These are phyloP conservation scores for Petunia hybrid DNA, from an alignment of 305 asterid species.

Conservation along the genomic window DNA sequence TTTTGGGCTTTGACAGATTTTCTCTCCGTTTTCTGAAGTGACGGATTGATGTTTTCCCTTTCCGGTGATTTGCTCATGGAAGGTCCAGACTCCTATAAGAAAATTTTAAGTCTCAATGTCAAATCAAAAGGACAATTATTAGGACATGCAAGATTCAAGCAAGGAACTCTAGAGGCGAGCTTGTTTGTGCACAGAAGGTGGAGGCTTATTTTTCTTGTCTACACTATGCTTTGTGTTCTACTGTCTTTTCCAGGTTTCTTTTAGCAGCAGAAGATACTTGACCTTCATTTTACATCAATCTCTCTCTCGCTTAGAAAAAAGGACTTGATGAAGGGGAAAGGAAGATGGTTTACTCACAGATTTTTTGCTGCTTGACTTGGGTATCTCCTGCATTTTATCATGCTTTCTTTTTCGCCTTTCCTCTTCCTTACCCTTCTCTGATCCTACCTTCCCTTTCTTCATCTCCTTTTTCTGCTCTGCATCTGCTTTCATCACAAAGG, in stretches of 20 bases:
- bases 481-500: background rate
- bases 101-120: constrained; percentile 3
- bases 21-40: background rate
- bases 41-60: background rate
- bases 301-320: background rate
- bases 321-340: constrained; percentile 5
- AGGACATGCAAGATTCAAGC: constrained; percentile 17
- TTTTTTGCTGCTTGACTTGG: constrained; percentile 11
- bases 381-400: background rate
- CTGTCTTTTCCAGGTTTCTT: constrained; percentile 9
- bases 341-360: constrained; percentile 25
- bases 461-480: background rate
- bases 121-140: background rate
- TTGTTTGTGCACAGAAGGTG: background rate
- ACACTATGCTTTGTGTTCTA: background rate
- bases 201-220: background rate
- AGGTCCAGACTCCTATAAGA: constrained; percentile 2
- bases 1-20: background rate
- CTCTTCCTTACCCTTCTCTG: background rate
- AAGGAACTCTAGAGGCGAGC: constrained; percentile 12
- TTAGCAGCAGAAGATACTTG: constrained; percentile 11
- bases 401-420: constrained; percentile 12
- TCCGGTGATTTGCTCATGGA: background rate
- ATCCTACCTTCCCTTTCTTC: background rate
- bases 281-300: constrained; percentile 11